Conservation (phyloP, 192 early-diverging fungal genomes). For the Coemansia sp. region DNA sequence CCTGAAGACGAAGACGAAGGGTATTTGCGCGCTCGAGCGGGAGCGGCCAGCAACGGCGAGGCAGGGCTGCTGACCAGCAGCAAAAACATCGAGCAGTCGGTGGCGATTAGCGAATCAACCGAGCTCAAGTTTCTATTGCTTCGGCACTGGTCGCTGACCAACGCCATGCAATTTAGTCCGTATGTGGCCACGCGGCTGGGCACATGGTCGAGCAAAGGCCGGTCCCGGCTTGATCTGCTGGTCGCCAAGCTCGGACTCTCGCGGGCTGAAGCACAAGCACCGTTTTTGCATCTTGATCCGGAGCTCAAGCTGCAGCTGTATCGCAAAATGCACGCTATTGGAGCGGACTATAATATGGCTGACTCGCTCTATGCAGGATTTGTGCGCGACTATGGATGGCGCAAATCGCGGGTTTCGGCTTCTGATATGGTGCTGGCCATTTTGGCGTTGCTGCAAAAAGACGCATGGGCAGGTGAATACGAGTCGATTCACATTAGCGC, state of each 20-base stretch:
- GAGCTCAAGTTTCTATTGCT: constrained; percentile 86
- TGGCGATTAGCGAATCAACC: constrained; percentile 47
- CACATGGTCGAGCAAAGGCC: constrained; percentile 84
- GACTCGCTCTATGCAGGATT: constrained; percentile 81
- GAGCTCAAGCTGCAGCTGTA: constrained; percentile 73
- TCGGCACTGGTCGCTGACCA: constrained; percentile 89
- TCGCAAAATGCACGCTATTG: constrained; percentile 64
- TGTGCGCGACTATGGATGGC: constrained; percentile 72
- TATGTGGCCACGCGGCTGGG: constrained; percentile 86
- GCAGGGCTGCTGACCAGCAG: constrained; percentile 37
- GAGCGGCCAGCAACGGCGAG: constrained; percentile 19
- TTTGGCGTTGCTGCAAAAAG: constrained; percentile 63
- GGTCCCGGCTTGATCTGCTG: constrained; percentile 74
- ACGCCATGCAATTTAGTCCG: constrained; percentile 81
- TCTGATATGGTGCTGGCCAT: constrained; percentile 81
- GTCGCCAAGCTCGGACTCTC: constrained; percentile 93
- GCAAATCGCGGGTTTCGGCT: constrained; percentile 63
- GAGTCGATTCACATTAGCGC: background rate
- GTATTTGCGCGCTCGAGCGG: constrained; percentile 19
- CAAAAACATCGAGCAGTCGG: constrained; percentile 17
- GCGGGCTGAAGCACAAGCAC: constrained; percentile 71
- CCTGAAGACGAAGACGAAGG: constrained; percentile 41
- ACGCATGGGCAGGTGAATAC: background rate
- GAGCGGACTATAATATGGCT: constrained; percentile 75
- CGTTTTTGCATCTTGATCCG: constrained; percentile 70